Conservation (phyloP, 345 rosid genomes). For the Excoecaria agallocha region DNA sequence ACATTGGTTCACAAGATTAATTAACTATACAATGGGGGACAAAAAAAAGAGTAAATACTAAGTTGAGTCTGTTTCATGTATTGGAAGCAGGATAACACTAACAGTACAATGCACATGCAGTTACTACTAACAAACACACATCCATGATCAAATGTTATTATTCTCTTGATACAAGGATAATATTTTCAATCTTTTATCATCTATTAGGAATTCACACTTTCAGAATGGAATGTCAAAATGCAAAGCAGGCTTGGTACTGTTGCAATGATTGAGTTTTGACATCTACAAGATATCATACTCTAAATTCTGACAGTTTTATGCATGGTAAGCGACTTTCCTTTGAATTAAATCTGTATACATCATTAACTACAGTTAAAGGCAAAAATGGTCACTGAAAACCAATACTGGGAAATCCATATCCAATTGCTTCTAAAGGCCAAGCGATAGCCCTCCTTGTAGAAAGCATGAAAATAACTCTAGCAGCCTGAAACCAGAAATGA, state of each 20-base stretch:
- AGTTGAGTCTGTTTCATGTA: not conserved
- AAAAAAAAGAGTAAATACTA: not conserved
- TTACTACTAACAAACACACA: not conserved
- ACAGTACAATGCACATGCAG: not conserved
- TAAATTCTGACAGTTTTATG: not conserved
- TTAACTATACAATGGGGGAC: not conserved
- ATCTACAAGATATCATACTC: not conserved
- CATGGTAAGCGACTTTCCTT: not conserved
- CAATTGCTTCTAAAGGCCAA: not conserved
- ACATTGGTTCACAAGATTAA: not conserved
- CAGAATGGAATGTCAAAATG: constrained; percentile 1
- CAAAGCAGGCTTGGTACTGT: not conserved
- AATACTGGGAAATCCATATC: not conserved
- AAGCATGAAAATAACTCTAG: not conserved
- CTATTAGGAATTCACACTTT: not conserved
- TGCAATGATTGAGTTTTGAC: not conserved
- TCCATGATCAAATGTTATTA: not conserved
- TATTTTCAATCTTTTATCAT: not conserved
- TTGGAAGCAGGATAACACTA: constrained; percentile 1
- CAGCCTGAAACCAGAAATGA: not conserved
- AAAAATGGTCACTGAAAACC: not conserved
- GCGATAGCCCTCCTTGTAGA: not conserved
- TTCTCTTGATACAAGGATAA: not conserved
- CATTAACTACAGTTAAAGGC: not conserved
- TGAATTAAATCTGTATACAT: not conserved